phyloP scores from a whole-genome alignment of 2,329 filamentous ascomycete genomes.

The Rugonectria rugulosa region DNA sequence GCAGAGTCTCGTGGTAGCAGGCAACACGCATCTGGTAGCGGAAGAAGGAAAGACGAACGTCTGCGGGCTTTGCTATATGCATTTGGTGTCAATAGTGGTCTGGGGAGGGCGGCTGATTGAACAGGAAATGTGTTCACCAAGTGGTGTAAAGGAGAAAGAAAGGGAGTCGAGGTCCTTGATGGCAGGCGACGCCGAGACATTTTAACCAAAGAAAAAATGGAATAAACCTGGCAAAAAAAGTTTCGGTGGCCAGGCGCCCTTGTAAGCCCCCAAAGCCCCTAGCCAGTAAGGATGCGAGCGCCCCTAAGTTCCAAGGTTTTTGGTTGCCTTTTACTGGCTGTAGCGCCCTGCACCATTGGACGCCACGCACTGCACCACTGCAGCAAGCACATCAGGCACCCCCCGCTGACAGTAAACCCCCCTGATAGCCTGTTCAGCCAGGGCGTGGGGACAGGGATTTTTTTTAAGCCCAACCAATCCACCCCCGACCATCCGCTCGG shows the following conservation, averaged over 20 bases:
- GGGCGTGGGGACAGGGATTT: conserved; percentile 5
- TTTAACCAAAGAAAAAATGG: conserved; percentile 12
- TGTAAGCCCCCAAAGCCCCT: conserved; percentile 4
- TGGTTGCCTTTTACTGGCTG: conserved; percentile 13
- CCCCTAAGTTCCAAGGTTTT: conserved; percentile 8
- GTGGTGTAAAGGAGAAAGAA: conserved; percentile 36
- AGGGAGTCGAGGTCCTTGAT: conserved; percentile 10
- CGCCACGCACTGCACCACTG: too few relatives aligned
- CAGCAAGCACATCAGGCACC: conserved; percentile 12
- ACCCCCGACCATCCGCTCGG: conserved; percentile 18
- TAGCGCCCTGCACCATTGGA: conserved; percentile 10
- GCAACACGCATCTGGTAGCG: conserved; percentile 65
- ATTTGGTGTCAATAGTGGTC: conserved; percentile 52
- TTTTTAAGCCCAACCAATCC: conserved; percentile 11
- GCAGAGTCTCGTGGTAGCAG: conserved; percentile 57
- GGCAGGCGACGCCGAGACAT: conserved; percentile 25
- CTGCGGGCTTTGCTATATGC: conserved; percentile 60
- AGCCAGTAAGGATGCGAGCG: conserved; percentile 11
- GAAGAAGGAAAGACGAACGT: conserved; percentile 57
- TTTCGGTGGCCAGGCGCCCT: conserved; percentile 25
- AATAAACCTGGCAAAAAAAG: conserved; percentile 16
- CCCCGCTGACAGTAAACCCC: conserved; percentile 12
- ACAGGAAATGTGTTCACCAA: conserved; percentile 36
- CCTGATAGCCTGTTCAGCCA: background rate
- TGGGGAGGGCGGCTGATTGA: conserved; percentile 24